phyloP scores from a whole-genome alignment of 2,329 filamentous ascomycete genomes.

The Fusarium avenaceum region DNA sequence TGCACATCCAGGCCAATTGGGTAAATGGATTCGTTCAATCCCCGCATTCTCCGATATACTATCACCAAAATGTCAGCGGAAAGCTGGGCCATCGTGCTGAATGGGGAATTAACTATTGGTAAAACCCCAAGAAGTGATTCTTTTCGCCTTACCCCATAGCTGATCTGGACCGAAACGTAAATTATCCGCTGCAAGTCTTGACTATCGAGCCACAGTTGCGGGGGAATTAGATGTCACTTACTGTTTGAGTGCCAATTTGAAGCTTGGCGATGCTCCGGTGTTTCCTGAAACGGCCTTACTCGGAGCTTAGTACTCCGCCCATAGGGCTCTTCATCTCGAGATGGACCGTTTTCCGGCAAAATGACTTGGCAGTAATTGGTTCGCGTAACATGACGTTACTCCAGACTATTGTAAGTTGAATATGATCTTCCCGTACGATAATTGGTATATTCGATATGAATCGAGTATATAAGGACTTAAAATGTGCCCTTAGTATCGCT shows the following conservation, averaged over 20 bases:
- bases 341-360: constrained; percentile 14
- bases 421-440: background rate
- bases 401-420: background rate
- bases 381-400: background rate
- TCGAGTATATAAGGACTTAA: constrained; percentile 15
- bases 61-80: too few relatives aligned
- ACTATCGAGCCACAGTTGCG: constrained; percentile 4
- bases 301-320: constrained; percentile 35
- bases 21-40: background rate
- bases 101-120: background rate
- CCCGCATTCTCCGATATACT: background rate
- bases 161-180: background rate
- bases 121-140: background rate
- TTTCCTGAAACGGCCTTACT: constrained; percentile 28
- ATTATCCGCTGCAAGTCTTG: constrained; percentile 6
- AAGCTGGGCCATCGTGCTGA: background rate
- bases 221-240: background rate
- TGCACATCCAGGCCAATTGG: background rate
- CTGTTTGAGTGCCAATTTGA: constrained; percentile 10
- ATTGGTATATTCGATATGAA: background rate
- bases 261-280: constrained; percentile 26
- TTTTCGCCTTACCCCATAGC: background rate
- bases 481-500: background rate
- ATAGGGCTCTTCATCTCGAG: background rate
- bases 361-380: background rate